Evolutionary conservation across 345 rosid species (phyloP).

Genomic region (Physaria fendleri): DNA sequence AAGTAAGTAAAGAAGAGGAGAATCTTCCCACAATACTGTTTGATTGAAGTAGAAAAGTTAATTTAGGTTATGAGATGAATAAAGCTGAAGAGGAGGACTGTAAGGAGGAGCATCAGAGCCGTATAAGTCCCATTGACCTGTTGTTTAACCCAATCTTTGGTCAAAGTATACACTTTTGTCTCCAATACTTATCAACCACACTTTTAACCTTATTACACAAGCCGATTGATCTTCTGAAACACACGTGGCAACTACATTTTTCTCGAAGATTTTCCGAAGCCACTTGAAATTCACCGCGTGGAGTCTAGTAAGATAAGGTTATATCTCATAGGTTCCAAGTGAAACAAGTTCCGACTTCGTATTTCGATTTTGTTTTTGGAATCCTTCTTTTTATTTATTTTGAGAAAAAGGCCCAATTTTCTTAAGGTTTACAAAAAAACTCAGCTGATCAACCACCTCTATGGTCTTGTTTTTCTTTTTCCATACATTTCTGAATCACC

Average conservation of each 20-base stretch:
- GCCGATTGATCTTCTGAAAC: constrained; percentile 20
- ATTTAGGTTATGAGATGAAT: neutral
- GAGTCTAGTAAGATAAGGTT: constrained; percentile 47
- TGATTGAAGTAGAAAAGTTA: neutral
- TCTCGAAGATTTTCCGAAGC: constrained; percentile 32
- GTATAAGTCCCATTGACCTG: constrained; percentile 92
- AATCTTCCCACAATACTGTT: neutral
- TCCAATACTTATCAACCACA: constrained; percentile 86
- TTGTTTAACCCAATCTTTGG: constrained; percentile 96
- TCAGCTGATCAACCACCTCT: too few species aligned
- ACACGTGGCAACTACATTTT: constrained; percentile 55
- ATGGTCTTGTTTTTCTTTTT: too few species aligned
- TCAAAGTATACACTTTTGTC: constrained; percentile 96
- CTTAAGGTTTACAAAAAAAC: too few species aligned
- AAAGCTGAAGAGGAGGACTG: constrained; percentile 92
- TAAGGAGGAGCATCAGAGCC: constrained; percentile 98
- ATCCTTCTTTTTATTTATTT: too few species aligned
- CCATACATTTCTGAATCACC: too few species aligned
- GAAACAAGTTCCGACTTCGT: too few species aligned
- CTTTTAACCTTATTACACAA: constrained; percentile 45
- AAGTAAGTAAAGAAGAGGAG: neutral
- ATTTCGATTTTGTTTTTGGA: too few species aligned
- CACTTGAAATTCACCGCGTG: constrained; percentile 45
- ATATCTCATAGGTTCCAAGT: constrained; percentile 32
- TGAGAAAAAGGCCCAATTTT: too few species aligned